Base-by-base conservation (phyloP, 768 basidiomycete genomes). In the Termitomyces sp. region DNA sequence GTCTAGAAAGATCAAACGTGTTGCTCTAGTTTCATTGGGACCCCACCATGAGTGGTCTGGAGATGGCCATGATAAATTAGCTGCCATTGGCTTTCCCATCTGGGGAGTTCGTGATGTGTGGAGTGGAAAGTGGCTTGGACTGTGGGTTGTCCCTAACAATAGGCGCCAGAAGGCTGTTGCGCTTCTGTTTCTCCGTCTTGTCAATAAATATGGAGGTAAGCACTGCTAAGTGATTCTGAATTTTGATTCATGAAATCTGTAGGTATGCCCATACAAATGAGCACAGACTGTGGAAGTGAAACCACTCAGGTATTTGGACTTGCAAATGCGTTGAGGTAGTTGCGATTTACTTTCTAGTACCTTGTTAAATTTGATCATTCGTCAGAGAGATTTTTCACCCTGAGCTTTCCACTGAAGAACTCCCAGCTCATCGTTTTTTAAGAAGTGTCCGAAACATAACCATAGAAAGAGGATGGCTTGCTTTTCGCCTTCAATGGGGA, bases 1-100 rank as follows among this genome's bases (percentile, higher is more conserved):
- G 6, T 57, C 61, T 1, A 74, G 70, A 52, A 71, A 70, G 41
- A 57, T 72, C 8, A 54, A 62, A 33, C 48, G 65, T 10, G 57
- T 33, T 2, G 28, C 13, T 13, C 40, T 70, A 6, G 57, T 61
- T 9, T 36, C 60, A 2, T 47, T 74, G 47, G 74, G 74, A 1
- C 63, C 66, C 8, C 61, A 75, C 57, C 65, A 72, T 43, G 64
- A 69, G 40, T 76, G 74, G 73, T 65, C 63, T 49, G 70, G 61
- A 5, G 70, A 76, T 67, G 74, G 74, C 3, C 71, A 75, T 53
- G 71, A 74, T 59, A 75, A 75, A 58, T 62, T 75, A 1, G 51
- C 50, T 14, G 47, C 32, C 10, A 70, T 73, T 33, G 70, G 73
- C 0, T 74, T 75, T 63, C 70, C 68, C 1, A 67, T 73, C 7